phyloP scores from a whole-genome alignment of 805 yeast species.

The Nakazawaea peltata region DNA sequence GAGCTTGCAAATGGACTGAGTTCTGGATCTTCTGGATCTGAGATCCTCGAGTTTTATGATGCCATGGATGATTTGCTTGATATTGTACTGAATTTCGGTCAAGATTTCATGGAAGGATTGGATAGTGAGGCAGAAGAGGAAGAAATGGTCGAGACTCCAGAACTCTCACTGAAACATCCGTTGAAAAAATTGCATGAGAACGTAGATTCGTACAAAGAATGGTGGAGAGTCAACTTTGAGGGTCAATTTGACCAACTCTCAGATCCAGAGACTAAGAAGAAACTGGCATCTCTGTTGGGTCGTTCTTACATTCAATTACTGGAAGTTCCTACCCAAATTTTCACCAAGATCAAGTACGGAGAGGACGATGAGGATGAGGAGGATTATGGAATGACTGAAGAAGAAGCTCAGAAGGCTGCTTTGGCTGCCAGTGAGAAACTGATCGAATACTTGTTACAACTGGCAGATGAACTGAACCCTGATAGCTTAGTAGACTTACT shows the following conservation, averaged over 20 bases:
- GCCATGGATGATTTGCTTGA: constrained; percentile 63
- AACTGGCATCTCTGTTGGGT: constrained; percentile 46
- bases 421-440: constrained; percentile 43
- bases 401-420: constrained; percentile 43
- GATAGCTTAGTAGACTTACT: constrained; percentile 79
- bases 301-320: constrained; percentile 58
- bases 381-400: constrained; percentile 27
- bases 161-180: constrained; percentile 47
- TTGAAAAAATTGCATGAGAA: constrained; percentile 29
- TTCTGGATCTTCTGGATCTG: constrained; percentile 14
- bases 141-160: constrained; percentile 22
- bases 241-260: constrained; percentile 18
- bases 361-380: constrained; percentile 30
- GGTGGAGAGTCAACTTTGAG: constrained; percentile 46
- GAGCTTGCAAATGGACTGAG: constrained; percentile 28
- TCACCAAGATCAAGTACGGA: constrained; percentile 50
- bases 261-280: constrained; percentile 10
- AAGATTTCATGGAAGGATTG: constrained; percentile 47
- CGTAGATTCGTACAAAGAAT: constrained; percentile 37
- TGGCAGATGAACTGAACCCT: constrained; percentile 68
- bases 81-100: constrained; percentile 59
- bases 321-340: constrained; percentile 49
- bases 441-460: constrained; percentile 43
- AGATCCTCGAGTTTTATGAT: constrained; percentile 44
- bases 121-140: constrained; percentile 47